Percentiles rank a stretch among this genome's conserved stretches.
Conservation (phyloP, 176 grass and related monocot species). For the Oryza meridionalis region DNA sequence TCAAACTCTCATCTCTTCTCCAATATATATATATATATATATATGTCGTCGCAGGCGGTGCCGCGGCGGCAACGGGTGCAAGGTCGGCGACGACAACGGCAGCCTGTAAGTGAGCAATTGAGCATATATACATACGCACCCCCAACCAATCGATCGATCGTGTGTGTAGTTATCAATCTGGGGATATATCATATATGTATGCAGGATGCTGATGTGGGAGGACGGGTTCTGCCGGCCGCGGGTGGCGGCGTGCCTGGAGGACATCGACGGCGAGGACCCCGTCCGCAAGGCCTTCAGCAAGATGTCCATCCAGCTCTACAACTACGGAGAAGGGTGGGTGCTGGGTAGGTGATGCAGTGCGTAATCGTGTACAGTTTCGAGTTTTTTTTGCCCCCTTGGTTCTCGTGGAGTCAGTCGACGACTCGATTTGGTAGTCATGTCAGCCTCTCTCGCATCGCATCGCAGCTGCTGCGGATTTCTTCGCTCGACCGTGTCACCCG, state of each 20-base stretch:
- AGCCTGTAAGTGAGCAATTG: slow-evolving; percentile 81
- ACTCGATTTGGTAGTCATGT: background rate
- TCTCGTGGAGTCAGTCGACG: background rate
- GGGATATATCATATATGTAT: too few relatives aligned
- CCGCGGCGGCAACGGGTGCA: slow-evolving; percentile 94
- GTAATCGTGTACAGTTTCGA: slow-evolving; percentile 39
- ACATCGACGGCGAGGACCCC: slow-evolving; percentile 91
- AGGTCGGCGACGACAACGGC: slow-evolving; percentile 98
- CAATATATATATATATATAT: too few relatives aligned
- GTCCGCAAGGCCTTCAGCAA: slow-evolving; percentile 99
- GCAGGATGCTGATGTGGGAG: slow-evolving; percentile 99
- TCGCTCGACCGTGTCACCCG: slow-evolving; percentile 8
- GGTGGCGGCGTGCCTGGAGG: slow-evolving; percentile 79
- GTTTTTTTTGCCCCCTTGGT: too few relatives aligned
- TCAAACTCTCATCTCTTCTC: too few relatives aligned
- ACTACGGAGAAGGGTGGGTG: slow-evolving; percentile 99
- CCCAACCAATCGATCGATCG: too few relatives aligned
- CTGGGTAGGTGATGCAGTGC: slow-evolving; percentile 81
- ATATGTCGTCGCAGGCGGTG: slow-evolving; percentile 52
- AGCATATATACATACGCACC: too few relatives aligned
- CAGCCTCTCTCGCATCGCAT: background rate
- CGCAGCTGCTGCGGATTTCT: background rate
- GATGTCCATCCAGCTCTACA: slow-evolving; percentile 99
- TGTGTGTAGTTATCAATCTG: too few relatives aligned
- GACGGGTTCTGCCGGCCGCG: slow-evolving; percentile 89